phyloP scores from a whole-genome alignment of 2,329 filamentous ascomycete genomes.

The Venturia pyrina region DNA sequence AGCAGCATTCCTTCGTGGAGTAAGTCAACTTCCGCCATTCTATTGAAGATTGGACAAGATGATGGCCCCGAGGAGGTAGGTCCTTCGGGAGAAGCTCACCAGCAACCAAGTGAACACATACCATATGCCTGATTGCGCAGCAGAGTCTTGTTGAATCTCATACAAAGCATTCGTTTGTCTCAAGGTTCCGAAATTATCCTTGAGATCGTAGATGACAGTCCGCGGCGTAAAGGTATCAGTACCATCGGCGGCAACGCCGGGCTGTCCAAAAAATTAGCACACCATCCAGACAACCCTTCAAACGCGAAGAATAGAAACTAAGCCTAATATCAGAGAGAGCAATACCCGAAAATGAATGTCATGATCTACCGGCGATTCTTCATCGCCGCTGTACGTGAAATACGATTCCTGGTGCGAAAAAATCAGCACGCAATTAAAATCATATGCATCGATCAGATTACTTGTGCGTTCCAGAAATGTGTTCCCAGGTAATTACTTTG shows the following conservation, averaged over 20 bases:
- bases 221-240: slow-evolving; percentile 86
- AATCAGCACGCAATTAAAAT: background rate
- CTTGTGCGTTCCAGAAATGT: slow-evolving; percentile 96
- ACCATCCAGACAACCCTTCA: background rate
- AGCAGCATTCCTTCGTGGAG: slow-evolving; percentile 3
- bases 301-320: background rate
- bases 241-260: slow-evolving; percentile 72
- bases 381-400: slow-evolving; percentile 73
- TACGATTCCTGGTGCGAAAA: slow-evolving; percentile 67
- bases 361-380: slow-evolving; percentile 62
- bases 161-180: slow-evolving; percentile 84
- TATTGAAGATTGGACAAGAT: slow-evolving; percentile 1
- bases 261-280: slow-evolving; percentile 27
- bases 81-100: background rate
- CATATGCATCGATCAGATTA: slow-evolving; percentile 25
- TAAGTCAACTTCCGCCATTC: background rate
- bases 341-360: slow-evolving; percentile 61
- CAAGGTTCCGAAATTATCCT: slow-evolving; percentile 83
- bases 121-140: slow-evolving; percentile 7
- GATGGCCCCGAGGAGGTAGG: background rate
- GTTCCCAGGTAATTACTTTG: slow-evolving; percentile 87
- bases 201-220: slow-evolving; percentile 88
- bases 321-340: background rate
- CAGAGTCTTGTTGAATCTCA: slow-evolving; percentile 41
- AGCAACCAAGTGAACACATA: background rate